Conservation (phyloP, 2,329 filamentous ascomycete genomes). For the Claviceps humidiphila region DNA sequence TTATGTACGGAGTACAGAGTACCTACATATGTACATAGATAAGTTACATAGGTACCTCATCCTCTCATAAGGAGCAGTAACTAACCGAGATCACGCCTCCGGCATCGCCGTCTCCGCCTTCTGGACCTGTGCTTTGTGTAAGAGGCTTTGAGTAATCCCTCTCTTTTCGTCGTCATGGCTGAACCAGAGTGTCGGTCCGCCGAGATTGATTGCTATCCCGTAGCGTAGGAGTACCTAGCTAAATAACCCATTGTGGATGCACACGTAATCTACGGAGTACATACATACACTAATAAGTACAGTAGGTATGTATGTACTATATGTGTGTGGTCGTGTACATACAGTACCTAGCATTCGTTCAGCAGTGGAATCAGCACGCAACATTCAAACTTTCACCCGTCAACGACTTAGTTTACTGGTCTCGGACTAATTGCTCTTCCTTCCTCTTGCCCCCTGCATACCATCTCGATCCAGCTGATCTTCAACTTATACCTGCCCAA, state of each 20-base stretch:
- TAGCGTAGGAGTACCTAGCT: background rate
- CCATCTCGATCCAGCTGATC: background rate
- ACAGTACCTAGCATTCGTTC: background rate
- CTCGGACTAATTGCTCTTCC: background rate
- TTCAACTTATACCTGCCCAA: too few relatives aligned
- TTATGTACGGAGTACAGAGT: background rate
- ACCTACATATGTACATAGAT: too few relatives aligned
- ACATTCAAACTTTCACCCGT: background rate
- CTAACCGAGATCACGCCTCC: constrained; percentile 2
- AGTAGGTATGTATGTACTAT: too few relatives aligned
- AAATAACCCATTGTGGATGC: background rate
- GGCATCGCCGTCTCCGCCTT: constrained; percentile 3
- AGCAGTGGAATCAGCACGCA: too few relatives aligned
- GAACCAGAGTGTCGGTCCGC: background rate
- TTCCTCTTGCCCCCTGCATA: background rate
- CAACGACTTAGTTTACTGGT: background rate
- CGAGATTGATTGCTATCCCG: background rate
- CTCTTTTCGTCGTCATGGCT: background rate
- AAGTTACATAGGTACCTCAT: too few relatives aligned
- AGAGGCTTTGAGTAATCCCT: background rate
- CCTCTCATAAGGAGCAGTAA: too few relatives aligned
- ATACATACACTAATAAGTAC: too few relatives aligned
- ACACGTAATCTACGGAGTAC: too few relatives aligned
- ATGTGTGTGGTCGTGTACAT: too few relatives aligned
- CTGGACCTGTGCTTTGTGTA: background rate